Conservation (phyloP, 169 alveolate species). For the Cryptosporidium ubiquitum region DNA sequence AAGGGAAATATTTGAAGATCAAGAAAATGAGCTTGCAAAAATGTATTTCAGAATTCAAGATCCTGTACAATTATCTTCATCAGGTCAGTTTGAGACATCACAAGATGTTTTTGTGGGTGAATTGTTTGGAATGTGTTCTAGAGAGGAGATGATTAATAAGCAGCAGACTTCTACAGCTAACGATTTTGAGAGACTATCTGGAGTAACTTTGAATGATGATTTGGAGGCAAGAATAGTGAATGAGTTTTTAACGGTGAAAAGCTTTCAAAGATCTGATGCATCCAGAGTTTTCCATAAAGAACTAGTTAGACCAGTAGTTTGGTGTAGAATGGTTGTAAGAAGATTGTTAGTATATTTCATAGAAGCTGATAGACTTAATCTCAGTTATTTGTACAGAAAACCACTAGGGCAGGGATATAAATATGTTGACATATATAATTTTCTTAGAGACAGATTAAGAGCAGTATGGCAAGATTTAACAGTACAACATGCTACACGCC, state of each 20-base stretch:
- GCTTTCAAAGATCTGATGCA: constrained; percentile 88
- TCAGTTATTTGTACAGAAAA: constrained; percentile 74
- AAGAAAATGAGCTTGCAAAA: not conserved
- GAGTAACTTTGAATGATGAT: constrained; percentile 75
- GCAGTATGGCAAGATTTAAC: constrained; percentile 89
- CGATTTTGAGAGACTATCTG: constrained; percentile 82
- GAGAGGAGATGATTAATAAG: constrained; percentile 83
- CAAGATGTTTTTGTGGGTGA: constrained; percentile 79
- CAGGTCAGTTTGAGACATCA: not conserved
- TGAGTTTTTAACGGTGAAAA: constrained; percentile 80
- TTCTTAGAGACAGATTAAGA: constrained; percentile 85
- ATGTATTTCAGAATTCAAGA: constrained; percentile 47
- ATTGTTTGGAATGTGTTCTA: constrained; percentile 83
- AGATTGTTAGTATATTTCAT: constrained; percentile 80
- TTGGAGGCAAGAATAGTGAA: constrained; percentile 83
- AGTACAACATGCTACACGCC: constrained; percentile 86
- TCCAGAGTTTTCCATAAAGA: constrained; percentile 83
- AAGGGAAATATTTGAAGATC: constrained; percentile 44
- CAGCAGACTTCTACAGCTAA: constrained; percentile 84
- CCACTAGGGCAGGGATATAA: constrained; percentile 76
- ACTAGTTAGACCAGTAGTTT: constrained; percentile 83
- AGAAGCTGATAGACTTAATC: constrained; percentile 82
- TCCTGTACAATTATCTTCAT: constrained; percentile 19
- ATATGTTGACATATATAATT: constrained; percentile 85
- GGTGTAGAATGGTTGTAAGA: constrained; percentile 87